Base-by-base conservation (phyloP, 768 basidiomycete species). In the Clavulina sp. region DNA sequence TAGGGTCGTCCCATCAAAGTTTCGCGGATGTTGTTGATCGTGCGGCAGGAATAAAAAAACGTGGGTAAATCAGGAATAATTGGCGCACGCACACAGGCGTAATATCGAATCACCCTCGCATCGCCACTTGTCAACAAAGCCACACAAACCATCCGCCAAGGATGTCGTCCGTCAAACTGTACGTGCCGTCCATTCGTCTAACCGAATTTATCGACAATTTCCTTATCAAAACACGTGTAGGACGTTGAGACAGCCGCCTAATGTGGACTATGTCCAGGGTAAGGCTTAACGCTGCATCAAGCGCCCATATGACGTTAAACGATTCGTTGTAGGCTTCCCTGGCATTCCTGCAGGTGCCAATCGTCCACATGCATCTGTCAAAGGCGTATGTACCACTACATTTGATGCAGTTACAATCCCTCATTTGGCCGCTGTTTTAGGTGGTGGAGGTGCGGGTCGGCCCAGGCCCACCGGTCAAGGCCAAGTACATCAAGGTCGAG, bases 401-500 rank as follows among this genome's bases (percentile, higher is more conserved):
- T 51, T 29, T 5, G 46, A 32, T 32, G 33, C 31, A 3, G 53
- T 58, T 36, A 49, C 54, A n/a, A 32, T 16, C 19, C 48, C 31
- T 30, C 57, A 55, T 19, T 61, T 57, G n/a, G 54, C 46, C 4
- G 40, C 44, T 34, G 6, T 50, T 33, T 43, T 43, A 89, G 86
- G 80, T 85, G 19, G 75, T 96, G 49, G 91, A 96, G 64, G 74
- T 96, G 9, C 79, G 91, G 18, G 71, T 80, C 4, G 80, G 78
- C 0, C 68, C 70, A 48, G 57, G 58, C 2, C 73, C 77, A 55
- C 81, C 84, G 16, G 75, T 86, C 61, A 91, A 88, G 68, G 85
- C 85, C 26, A 86, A 88, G 65, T 93, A 85, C 81, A 81, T 96
- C 24, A 77, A 81, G 57, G 78, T 95, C 54, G 89, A 93, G 66